These are phyloP conservation scores for Stipa capillata DNA, from an alignment of 176 grass and related monocot species.

Conservation along the genomic window DNA sequence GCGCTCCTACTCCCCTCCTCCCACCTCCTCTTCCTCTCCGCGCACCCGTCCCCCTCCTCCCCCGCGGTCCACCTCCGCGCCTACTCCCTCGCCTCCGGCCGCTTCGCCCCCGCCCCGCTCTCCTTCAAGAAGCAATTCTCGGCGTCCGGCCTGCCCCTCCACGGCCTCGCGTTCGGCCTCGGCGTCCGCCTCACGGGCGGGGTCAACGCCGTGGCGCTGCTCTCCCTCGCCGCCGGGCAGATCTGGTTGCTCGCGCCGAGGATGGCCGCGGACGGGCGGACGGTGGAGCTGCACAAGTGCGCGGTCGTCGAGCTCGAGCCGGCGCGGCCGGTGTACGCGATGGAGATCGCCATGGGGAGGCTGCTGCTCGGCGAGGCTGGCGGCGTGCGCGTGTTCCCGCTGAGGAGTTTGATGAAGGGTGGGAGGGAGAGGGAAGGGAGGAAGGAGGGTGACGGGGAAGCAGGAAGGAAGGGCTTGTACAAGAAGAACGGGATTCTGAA, in stretches of 20 bases:
- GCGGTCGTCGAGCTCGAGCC: constrained; percentile 66
- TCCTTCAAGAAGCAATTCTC: constrained; percentile 40
- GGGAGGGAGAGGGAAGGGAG: constrained; percentile 12
- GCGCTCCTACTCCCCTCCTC: constrained; percentile 45
- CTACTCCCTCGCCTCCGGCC: constrained; percentile 32
- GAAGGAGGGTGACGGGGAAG: constrained; percentile 4
- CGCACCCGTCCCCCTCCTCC: constrained; percentile 44
- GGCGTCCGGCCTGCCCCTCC: constrained; percentile 27
- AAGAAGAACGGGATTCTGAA: constrained; percentile 59
- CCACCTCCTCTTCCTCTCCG: constrained; percentile 42
- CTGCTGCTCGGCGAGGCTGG: constrained; percentile 74
- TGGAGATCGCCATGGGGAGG: constrained; percentile 58
- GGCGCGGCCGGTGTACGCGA: constrained; percentile 52
- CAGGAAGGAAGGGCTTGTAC: constrained; percentile 23
- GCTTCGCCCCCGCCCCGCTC: constrained; percentile 42
- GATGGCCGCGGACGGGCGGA: constrained; percentile 25
- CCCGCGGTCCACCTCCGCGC: constrained; percentile 54
- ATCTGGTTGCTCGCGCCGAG: constrained; percentile 74
- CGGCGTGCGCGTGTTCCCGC: constrained; percentile 63
- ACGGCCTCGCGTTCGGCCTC: constrained; percentile 51
- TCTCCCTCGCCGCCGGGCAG: constrained; percentile 58
- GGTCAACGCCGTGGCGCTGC: constrained; percentile 61
- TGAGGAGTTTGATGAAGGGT: constrained; percentile 63
- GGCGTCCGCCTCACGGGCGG: constrained; percentile 46
- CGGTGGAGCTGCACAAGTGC: constrained; percentile 74